Percentiles rank a stretch among this genome's conserved stretches.
These are phyloP conservation scores for Sarcodon sp. DNA, from an alignment of 768 basidiomycete genomes.

Conservation along the genomic window DNA sequence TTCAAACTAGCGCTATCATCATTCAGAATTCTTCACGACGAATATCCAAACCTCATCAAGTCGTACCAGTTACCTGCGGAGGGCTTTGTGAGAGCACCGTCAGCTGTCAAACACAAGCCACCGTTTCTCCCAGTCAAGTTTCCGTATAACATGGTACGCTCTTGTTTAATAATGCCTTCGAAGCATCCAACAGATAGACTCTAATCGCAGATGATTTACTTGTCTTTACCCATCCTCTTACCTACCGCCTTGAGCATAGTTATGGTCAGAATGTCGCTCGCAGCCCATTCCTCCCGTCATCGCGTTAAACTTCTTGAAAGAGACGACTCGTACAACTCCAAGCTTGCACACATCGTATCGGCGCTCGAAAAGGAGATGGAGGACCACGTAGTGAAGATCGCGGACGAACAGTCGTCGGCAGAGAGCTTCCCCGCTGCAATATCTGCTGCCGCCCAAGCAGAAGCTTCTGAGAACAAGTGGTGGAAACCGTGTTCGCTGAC, in stretches of 20 bases:
- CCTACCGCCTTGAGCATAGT: slow-evolving; percentile 42
- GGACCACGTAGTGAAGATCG: slow-evolving; percentile 44
- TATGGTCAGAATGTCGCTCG: slow-evolving; percentile 43
- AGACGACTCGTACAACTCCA: slow-evolving; percentile 31
- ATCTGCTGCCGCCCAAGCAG: neutral
- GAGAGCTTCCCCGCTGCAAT: neutral
- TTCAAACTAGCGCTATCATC: neutral
- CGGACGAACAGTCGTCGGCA: slow-evolving; percentile 22
- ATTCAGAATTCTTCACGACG: slow-evolving; percentile 38
- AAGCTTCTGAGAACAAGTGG: neutral
- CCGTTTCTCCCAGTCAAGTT: slow-evolving; percentile 41
- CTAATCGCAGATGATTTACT: slow-evolving; percentile 33
- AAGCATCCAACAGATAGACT: neutral
- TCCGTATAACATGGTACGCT: slow-evolving; percentile 53
- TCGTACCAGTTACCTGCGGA: slow-evolving; percentile 31
- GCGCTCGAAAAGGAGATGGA: slow-evolving; percentile 51
- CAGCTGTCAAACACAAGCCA: slow-evolving; percentile 22
- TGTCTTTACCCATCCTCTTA: slow-evolving; percentile 49
- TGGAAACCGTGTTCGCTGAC: neutral
- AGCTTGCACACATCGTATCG: slow-evolving; percentile 43
- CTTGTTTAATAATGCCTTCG: neutral
- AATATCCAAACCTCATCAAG: slow-evolving; percentile 45
- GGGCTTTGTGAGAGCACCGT: slow-evolving; percentile 19
- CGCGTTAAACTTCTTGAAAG: slow-evolving; percentile 57
- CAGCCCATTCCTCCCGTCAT: slow-evolving; percentile 43